A percentile compares a stretch with the other conserved stretches of the same genome.
Evolutionary conservation across 371 early-diverging fungal species (phyloP).

Genomic region (Polyrhizophydium stewartii): DNA sequence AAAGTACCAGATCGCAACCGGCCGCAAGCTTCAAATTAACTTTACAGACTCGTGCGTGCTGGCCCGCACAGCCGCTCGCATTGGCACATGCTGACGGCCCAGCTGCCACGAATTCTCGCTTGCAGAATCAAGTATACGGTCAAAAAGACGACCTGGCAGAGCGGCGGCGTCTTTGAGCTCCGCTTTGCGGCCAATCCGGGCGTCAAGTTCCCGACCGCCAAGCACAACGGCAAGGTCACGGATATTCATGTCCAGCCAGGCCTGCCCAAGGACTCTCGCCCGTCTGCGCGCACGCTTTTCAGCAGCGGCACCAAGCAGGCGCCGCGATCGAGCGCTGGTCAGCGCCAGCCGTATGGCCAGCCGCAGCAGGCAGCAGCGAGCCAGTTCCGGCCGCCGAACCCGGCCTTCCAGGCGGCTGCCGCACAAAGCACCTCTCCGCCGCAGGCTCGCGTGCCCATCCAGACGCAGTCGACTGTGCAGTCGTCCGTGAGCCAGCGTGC

Average conservation of each 20-base stretch:
- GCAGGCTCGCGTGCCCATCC: too few species aligned
- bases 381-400: too few species aligned
- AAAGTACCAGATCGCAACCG: conserved; percentile 24
- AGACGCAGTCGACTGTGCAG: too few species aligned
- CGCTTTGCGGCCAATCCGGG: conserved; percentile 35
- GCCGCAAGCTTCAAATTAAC: conserved; percentile 22
- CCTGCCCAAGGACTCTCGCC: conserved; percentile 38
- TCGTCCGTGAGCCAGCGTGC: neutral
- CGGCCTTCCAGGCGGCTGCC: too few species aligned
- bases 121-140: conserved; percentile 44
- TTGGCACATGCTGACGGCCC: too few species aligned
- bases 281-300: conserved; percentile 20
- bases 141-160: conserved; percentile 54
- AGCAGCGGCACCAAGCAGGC: neutral
- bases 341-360: neutral
- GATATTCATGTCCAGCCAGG: conserved; percentile 43
- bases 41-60: conserved; percentile 42
- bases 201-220: conserved; percentile 24
- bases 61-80: too few species aligned
- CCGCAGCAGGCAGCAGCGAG: neutral
- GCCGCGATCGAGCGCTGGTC: neutral
- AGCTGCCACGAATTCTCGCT: too few species aligned
- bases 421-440: too few species aligned
- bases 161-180: conserved; percentile 35
- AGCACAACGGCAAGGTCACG: conserved; percentile 34